Percentiles rank a stretch among this genome's conserved stretches.
These are phyloP conservation scores for Picocystis sp. DNA, from an alignment of 163 green algal species.

Conservation along the genomic window DNA sequence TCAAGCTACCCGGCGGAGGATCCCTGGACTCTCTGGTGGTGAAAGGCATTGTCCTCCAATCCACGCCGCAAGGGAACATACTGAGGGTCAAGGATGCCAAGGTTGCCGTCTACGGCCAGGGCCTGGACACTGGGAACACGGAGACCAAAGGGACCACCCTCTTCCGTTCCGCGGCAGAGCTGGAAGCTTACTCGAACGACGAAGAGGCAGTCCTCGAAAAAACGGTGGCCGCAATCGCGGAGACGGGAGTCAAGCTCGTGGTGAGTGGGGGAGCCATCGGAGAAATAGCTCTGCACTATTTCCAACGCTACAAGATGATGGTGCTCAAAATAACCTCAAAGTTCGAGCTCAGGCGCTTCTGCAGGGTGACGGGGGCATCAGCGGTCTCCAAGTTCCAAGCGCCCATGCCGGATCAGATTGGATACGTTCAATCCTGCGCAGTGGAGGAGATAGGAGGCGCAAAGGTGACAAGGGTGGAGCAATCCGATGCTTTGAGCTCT, in stretches of 20 bases:
- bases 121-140: conserved; percentile 73
- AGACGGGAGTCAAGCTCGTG: conserved; percentile 39
- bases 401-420: conserved; percentile 73
- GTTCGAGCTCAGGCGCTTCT: conserved; percentile 96
- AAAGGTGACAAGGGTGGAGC: conserved; percentile 57
- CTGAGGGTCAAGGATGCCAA: conserved; percentile 65
- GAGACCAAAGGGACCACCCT: conserved; percentile 99
- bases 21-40: conserved; percentile 41
- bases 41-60: conserved; percentile 78
- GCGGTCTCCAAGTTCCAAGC: conserved; percentile 50
- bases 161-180: conserved; percentile 74
- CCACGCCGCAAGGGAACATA: conserved; percentile 71
- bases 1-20: conserved; percentile 67
- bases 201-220: conserved; percentile 85
- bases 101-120: conserved; percentile 44
- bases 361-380: conserved; percentile 63
- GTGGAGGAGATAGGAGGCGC: conserved; percentile 79
- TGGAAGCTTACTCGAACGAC: conserved; percentile 70
- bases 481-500: conserved; percentile 15
- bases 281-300: conserved; percentile 97
- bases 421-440: conserved; percentile 26
- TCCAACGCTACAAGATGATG: conserved; percentile 76
- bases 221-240: conserved; percentile 66
- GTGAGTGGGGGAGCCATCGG: conserved; percentile 65
- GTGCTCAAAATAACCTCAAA: conserved; percentile 82